A percentile compares a stretch with the other conserved stretches of the same genome.
phyloP scores from a whole-genome alignment of 83 land plant species.

The Picea engelmannii region DNA sequence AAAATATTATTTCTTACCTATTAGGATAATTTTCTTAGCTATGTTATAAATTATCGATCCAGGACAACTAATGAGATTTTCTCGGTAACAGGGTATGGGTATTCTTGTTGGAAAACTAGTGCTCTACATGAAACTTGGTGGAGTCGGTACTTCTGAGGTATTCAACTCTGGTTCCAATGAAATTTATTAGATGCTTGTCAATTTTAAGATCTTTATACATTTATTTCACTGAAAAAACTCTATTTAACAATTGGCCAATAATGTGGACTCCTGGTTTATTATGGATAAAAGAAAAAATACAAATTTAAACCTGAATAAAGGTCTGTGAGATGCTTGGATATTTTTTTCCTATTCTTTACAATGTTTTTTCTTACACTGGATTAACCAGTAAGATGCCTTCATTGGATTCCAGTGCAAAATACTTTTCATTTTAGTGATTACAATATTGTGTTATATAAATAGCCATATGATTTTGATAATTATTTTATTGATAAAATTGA shows the following conservation, averaged over 20 bases:
- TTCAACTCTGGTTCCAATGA: background rate
- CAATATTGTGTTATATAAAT: too few species aligned
- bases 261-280: background rate
- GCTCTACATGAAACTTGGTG: slow-evolving; percentile 89
- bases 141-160: slow-evolving; percentile 82
- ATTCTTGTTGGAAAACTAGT: slow-evolving; percentile 91
- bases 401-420: slow-evolving; percentile 8
- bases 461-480: too few species aligned
- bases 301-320: background rate
- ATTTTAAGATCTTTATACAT: background rate
- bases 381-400: background rate
- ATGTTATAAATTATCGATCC: background rate
- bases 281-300: background rate
- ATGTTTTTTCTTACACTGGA: background rate
- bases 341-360: background rate
- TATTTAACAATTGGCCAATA: background rate
- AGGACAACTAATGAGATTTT: background rate
- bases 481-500: background rate
- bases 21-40: background rate
- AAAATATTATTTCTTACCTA: background rate
- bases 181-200: background rate
- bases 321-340: background rate
- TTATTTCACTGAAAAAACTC: background rate
- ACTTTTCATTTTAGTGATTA: background rate
- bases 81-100: slow-evolving; percentile 80